These are phyloP conservation scores for Nitzschia sp. DNA, from an alignment of 108 stramenopile genomes.

Conservation along the genomic window DNA sequence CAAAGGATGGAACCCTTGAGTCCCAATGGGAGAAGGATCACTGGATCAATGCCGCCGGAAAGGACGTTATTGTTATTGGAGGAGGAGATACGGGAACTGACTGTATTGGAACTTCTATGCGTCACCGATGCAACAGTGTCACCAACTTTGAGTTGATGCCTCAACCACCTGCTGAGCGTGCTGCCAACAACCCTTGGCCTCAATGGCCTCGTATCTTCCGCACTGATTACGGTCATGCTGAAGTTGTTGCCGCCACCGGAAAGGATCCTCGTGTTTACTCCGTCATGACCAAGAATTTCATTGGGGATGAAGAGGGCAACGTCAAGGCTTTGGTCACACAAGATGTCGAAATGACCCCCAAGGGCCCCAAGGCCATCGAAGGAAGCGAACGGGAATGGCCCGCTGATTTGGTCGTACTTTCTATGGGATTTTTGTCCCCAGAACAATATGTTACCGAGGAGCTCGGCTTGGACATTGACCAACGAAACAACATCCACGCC, in stretches of 20 bases:
- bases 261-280: conserved; percentile 95
- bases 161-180: conserved; percentile 87
- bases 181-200: conserved; percentile 95
- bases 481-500: conserved; percentile 94
- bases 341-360: conserved; percentile 86
- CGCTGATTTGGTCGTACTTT: conserved; percentile 87
- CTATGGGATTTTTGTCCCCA: conserved; percentile 97
- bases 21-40: conserved; percentile 89
- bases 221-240: conserved; percentile 96
- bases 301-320: conserved; percentile 88
- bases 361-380: conserved; percentile 78
- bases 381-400: conserved; percentile 93
- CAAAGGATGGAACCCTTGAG: conserved; percentile 90
- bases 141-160: conserved; percentile 98
- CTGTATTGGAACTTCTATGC: conserved; percentile 97
- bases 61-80: conserved; percentile 98
- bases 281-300: conserved; percentile 95
- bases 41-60: conserved; percentile 94
- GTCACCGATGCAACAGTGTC: conserved; percentile 94
- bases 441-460: conserved; percentile 82
- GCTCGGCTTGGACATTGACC: conserved; percentile 83
- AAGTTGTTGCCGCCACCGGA: conserved; percentile 91
- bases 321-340: conserved; percentile 93
- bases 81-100: conserved; percentile 97
- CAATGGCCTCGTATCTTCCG: conserved; percentile 96